Conservation (phyloP, 2,329 filamentous ascomycete species). For the Talaromyces sp. region DNA sequence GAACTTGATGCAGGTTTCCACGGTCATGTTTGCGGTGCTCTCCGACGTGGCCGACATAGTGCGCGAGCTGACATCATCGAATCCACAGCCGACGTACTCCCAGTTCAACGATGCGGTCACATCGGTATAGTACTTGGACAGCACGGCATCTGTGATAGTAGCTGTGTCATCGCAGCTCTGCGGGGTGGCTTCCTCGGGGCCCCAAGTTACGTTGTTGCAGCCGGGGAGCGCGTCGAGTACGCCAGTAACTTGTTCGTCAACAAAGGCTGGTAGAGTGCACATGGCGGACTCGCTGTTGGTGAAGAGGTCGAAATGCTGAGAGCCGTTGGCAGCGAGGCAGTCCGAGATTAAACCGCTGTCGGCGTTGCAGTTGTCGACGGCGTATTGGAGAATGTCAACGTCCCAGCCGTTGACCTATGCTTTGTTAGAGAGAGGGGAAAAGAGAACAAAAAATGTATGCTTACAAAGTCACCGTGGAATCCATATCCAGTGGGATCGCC, state of each 20-base stretch:
- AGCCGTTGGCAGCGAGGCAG: conserved; percentile 44
- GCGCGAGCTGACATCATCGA: conserved; percentile 34
- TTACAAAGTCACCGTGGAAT: conserved; percentile 51
- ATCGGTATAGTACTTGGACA: conserved; percentile 31
- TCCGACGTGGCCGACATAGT: conserved; percentile 24
- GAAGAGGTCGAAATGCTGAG: conserved; percentile 55
- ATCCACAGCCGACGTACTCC: conserved; percentile 58
- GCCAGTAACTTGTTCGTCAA: conserved; percentile 26
- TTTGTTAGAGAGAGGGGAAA: background rate
- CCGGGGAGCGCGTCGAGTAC: conserved; percentile 18
- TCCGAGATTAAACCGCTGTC: conserved; percentile 62
- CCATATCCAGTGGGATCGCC: conserved; percentile 49
- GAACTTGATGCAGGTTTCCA: conserved; percentile 23
- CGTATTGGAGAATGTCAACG: conserved; percentile 59
- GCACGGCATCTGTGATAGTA: conserved; percentile 1
- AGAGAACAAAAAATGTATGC: background rate
- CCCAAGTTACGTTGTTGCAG: conserved; percentile 21
- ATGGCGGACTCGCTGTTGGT: conserved; percentile 47
- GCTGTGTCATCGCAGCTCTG: conserved; percentile 14
- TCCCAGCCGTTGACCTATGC: conserved; percentile 63
- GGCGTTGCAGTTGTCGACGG: conserved; percentile 72
- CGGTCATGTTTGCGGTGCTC: conserved; percentile 18
- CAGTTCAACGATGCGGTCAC: conserved; percentile 48
- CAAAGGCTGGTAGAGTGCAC: conserved; percentile 44
- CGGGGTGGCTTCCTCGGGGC: conserved; percentile 28